Evolutionary conservation across 2,329 filamentous ascomycete species (phyloP), one percentile per base, ranked within the genome.

Genomic region (Fusarium sp.): DNA sequence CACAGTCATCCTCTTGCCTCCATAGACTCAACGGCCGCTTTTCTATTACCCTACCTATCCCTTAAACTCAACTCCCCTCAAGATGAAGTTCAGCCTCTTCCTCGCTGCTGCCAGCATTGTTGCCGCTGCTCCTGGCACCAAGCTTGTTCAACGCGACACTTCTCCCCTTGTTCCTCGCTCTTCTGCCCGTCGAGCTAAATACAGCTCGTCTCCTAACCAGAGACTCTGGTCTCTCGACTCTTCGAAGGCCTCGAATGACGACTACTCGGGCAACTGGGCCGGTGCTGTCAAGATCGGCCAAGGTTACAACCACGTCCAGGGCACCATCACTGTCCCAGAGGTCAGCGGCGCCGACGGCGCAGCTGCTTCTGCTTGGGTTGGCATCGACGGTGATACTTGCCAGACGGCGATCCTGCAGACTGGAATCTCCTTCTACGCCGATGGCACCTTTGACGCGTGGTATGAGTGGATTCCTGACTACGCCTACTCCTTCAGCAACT

Each of bases 311-410:
- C 70, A 75, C 18, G 79, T 81, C 13, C 72, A 73, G 32, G 80
- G 80, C 11, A 81, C 79, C 60, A 77, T 81, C 63, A 79, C 70
- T 9, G 79, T 81, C 5, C 80, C 80, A 32, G 57, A 75, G 14
- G 76, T 72, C 27, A 72, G 60, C 39, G 78, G 79, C 25, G 43
- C 34, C 23, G 10, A 30, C 20, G 68, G 67, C 16, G 45, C 72
- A 50, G 65, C 77, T 68, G 67, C 73, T 37, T 76, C 84, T 10
- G 84, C 83, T 11, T 87, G 85, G 85, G 85, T 87, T 13, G 85
- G 85, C 16, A 87, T 87, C 58, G 85, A 87, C 39, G 85, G 85
- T n/a, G 83, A 86, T 66, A 84, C 83, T 0, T 86, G 83, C 76
- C 75, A 71, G 23, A 76, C 68, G 10, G 84, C 84, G 10, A 83